Conservation (phyloP, 208 protist genomes). For the Acanthamoeba lenticulata region DNA sequence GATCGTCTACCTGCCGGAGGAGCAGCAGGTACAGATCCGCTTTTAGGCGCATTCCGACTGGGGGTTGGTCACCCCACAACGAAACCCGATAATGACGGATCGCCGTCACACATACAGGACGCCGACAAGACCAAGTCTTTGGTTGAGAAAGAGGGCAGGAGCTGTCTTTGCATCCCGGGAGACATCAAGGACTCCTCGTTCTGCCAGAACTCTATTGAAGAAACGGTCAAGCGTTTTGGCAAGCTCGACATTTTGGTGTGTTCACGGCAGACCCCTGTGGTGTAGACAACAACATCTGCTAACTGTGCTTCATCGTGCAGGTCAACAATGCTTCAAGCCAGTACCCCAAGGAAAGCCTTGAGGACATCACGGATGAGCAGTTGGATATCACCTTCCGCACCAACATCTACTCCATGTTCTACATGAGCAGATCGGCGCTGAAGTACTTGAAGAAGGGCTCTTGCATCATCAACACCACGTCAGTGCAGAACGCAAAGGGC, state of each 20-base stretch:
- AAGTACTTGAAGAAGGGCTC: conserved; percentile 69
- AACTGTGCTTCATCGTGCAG: not conserved
- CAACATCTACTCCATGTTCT: conserved; percentile 81
- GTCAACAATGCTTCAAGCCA: conserved; percentile 79
- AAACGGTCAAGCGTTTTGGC: conserved; percentile 67
- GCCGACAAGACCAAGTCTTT: conserved; percentile 76
- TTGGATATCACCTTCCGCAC: conserved; percentile 77
- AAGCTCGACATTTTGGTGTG: conserved; percentile 68
- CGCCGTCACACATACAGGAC: conserved; percentile 70
- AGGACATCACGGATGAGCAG: conserved; percentile 78
- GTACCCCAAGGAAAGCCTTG: conserved; percentile 65
- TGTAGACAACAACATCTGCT: not conserved
- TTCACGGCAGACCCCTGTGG: not conserved
- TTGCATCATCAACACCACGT: conserved; percentile 81
- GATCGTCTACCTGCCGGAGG: conserved; percentile 75
- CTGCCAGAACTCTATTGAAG: conserved; percentile 73
- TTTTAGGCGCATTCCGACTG: too few relatives aligned
- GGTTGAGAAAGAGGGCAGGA: conserved; percentile 77
- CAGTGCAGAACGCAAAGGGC: conserved; percentile 74
- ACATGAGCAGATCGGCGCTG: conserved; percentile 69
- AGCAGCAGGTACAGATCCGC: conserved; percentile 38
- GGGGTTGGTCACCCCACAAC: not conserved
- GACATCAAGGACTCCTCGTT: conserved; percentile 74
- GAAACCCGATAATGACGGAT: too few relatives aligned
- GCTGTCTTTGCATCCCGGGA: conserved; percentile 65